Percentiles rank a stretch among this genome's conserved stretches.
Conservation (phyloP, 257 asterid genomes). For the Apocynum venetum region DNA sequence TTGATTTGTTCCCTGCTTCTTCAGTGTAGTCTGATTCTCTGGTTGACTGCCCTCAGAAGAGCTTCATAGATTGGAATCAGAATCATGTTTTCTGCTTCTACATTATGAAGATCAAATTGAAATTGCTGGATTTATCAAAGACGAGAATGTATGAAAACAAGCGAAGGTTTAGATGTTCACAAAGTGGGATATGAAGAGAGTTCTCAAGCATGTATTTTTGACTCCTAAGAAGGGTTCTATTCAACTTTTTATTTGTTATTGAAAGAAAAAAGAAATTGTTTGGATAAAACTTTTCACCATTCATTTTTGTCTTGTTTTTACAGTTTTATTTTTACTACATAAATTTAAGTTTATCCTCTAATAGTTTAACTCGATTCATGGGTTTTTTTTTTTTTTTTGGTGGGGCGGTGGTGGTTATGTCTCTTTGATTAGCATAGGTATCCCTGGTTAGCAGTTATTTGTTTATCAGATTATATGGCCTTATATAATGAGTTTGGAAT, state of each 20-base stretch:
- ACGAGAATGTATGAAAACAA: background rate
- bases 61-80: slow-evolving; percentile 8
- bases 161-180: slow-evolving; percentile 2
- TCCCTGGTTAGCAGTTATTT: too few relatives aligned
- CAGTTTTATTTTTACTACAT: too few relatives aligned
- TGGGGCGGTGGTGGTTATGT: too few relatives aligned
- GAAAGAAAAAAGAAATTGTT: background rate
- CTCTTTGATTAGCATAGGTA: too few relatives aligned
- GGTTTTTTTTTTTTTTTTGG: too few relatives aligned
- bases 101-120: background rate
- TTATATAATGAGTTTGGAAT: too few relatives aligned
- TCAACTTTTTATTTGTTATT: background rate
- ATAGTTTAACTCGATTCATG: too few relatives aligned
- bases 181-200: background rate
- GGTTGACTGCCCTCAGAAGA: background rate
- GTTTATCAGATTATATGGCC: too few relatives aligned
- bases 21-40: too few relatives aligned
- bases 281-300: too few relatives aligned
- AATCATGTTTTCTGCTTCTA: background rate
- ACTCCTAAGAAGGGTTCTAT: background rate
- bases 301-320: too few relatives aligned
- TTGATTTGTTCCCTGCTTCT: background rate
- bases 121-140: background rate
- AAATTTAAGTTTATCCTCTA: too few relatives aligned
- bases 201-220: background rate